These are phyloP conservation scores for Hericium rajendrae DNA, from an alignment of 768 basidiomycete genomes.

Conservation along the genomic window DNA sequence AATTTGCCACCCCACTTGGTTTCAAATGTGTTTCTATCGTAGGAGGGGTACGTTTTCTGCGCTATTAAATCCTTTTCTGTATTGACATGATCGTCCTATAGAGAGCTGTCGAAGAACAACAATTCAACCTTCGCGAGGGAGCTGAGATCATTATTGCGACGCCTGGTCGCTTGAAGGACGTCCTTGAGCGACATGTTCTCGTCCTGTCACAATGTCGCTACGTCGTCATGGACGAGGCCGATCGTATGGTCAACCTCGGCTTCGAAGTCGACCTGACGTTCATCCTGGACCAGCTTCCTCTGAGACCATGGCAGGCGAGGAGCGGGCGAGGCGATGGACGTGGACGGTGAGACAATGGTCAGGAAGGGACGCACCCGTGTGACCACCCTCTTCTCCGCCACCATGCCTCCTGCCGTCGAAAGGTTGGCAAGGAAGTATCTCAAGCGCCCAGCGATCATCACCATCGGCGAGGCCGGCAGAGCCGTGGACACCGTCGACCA, in stretches of 20 bases:
- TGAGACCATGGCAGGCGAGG: conserved; percentile 84
- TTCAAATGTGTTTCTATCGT: conserved; percentile 97
- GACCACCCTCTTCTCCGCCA: conserved; percentile 96
- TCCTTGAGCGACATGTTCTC: conserved; percentile 90
- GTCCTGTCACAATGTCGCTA: conserved; percentile 97
- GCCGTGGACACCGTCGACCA: conserved; percentile 99
- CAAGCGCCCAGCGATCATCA: conserved; percentile 86
- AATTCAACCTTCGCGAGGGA: conserved; percentile 94
- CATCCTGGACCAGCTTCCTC: conserved; percentile 85
- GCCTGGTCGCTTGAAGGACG: conserved; percentile 95
- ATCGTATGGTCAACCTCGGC: conserved; percentile 96
- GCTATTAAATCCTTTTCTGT: conserved; percentile 1
- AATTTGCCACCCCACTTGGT: conserved; percentile 84
- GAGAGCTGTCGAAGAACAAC: conserved; percentile 94
- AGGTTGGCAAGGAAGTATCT: conserved; percentile 92
- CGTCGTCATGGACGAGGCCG: conserved; percentile 99
- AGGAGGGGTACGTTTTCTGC: conserved; percentile 64
- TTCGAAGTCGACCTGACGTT: conserved; percentile 93
- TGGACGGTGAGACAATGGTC: conserved; percentile 55
- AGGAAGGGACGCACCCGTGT: conserved; percentile 78
- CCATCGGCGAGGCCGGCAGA: conserved; percentile 95
- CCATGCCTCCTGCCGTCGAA: conserved; percentile 97
- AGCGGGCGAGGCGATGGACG: conserved; percentile 68
- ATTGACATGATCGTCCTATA: conserved; percentile 22
- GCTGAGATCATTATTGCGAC: conserved; percentile 99